Evolutionary conservation across 306 rosid genomes (phyloP).

Genomic region (Hylodesmum podocarpum): DNA sequence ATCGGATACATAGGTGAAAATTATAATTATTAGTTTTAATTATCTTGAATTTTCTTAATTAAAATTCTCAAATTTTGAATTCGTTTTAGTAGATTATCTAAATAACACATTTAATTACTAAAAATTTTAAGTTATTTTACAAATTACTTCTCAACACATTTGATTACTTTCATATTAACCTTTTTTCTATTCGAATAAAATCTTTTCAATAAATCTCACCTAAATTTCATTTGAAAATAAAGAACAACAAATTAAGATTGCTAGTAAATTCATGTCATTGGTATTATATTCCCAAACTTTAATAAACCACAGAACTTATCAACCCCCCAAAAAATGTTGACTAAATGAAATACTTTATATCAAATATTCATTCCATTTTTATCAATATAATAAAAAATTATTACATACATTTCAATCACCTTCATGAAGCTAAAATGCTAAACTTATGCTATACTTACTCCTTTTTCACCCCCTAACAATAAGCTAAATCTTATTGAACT

Average conservation of each 20-base stretch:
- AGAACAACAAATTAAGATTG: not conserved
- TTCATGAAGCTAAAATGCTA: not conserved
- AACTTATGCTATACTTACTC: not conserved
- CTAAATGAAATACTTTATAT: not conserved
- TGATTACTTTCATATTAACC: not conserved
- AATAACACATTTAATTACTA: no score
- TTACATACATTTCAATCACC: not conserved
- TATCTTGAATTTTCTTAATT: no score
- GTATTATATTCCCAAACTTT: not conserved
- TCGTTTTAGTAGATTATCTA: no score
- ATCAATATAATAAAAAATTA: not conserved
- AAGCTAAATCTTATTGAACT: conserved; percentile 4
- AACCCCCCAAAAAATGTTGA: not conserved
- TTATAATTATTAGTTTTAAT: no score
- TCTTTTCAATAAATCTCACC: not conserved
- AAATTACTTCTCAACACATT: no score
- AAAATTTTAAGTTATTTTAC: no score
- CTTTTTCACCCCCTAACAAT: not conserved
- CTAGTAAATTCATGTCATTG: not conserved
- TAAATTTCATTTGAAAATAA: not conserved
- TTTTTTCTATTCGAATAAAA: not conserved
- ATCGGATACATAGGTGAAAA: no score
- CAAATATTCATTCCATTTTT: not conserved
- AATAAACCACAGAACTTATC: not conserved
- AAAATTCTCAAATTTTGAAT: no score